These are phyloP conservation scores for Fomitopsis serialis DNA, from an alignment of 768 basidiomycete species.

Conservation along the genomic window DNA sequence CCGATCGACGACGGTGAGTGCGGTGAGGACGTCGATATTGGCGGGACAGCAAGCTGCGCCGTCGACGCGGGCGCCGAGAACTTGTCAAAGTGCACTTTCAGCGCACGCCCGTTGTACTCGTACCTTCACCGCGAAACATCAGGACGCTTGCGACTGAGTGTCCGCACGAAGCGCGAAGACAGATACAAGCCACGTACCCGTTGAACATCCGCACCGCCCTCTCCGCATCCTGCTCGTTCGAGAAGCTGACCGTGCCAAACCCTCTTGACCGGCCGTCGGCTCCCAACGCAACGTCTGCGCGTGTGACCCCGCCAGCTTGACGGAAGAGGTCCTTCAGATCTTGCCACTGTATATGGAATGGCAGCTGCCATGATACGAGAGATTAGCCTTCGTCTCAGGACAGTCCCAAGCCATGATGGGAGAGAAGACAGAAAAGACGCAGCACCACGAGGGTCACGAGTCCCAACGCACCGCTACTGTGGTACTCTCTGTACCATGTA, in stretches of 20 bases:
- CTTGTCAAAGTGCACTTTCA: slow-evolving; percentile 92
- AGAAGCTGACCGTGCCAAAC: slow-evolving; percentile 88
- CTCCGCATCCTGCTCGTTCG: slow-evolving; percentile 79
- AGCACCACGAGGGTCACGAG: too few relatives aligned
- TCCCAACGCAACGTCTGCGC: slow-evolving; percentile 88
- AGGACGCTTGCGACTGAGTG: neutral
- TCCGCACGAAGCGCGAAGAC: neutral
- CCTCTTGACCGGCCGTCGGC: slow-evolving; percentile 83
- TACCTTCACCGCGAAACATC: slow-evolving; percentile 42
- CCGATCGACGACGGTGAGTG: slow-evolving; percentile 11
- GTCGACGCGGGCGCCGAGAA: slow-evolving; percentile 40
- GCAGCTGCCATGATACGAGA: slow-evolving; percentile 45
- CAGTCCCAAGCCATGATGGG: too few relatives aligned
- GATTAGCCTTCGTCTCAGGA: neutral
- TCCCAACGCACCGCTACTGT: too few relatives aligned
- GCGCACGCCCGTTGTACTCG: slow-evolving; percentile 80
- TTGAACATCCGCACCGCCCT: slow-evolving; percentile 85
- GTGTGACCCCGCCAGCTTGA: slow-evolving; percentile 81
- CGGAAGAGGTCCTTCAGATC: slow-evolving; percentile 96
- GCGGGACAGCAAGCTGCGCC: slow-evolving; percentile 10
- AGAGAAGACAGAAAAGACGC: too few relatives aligned
- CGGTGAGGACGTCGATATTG: slow-evolving; percentile 1
- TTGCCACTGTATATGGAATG: slow-evolving; percentile 96
- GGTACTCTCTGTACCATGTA: too few relatives aligned
- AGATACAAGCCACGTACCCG: slow-evolving; percentile 45